A percentile compares a stretch with the other conserved stretches of the same genome.
These are phyloP conservation scores for Dipodascopsis uninucleata DNA, from an alignment of 805 yeast genomes.

Conservation along the genomic window DNA sequence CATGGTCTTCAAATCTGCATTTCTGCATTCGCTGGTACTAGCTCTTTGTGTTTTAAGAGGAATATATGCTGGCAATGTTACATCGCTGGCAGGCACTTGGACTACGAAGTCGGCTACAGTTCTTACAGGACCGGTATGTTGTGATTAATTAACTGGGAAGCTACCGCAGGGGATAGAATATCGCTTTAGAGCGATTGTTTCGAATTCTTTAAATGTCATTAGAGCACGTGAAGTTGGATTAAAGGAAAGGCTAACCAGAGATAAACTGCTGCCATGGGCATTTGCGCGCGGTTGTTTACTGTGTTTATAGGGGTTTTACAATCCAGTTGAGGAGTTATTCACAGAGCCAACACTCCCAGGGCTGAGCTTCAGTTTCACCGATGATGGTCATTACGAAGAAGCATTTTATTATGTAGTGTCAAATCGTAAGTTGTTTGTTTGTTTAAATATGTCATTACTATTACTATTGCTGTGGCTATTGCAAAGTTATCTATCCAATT, in stretches of 20 bases:
- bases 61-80: too few relatives aligned
- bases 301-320: constrained; percentile 62
- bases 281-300: too few relatives aligned
- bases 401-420: constrained; percentile 76
- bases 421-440: constrained; percentile 50
- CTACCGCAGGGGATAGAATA: too few relatives aligned
- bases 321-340: constrained; percentile 90
- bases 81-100: constrained; percentile 73
- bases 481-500: neutral
- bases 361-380: constrained; percentile 84
- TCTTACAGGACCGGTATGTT: constrained; percentile 77
- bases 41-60: too few relatives aligned
- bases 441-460: neutral
- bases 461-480: too few relatives aligned
- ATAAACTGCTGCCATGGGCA: too few relatives aligned
- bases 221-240: neutral
- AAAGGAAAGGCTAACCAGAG: too few relatives aligned
- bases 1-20: too few relatives aligned
- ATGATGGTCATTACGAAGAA: constrained; percentile 86
- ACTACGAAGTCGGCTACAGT: constrained; percentile 88
- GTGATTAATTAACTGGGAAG: neutral
- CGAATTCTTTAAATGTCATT: neutral
- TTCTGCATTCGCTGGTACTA: too few relatives aligned
- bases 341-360: constrained; percentile 97
- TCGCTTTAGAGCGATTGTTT: neutral